These are phyloP conservation scores for Fusarium siculi DNA, from an alignment of 2,329 filamentous ascomycete genomes.

Conservation along the genomic window DNA sequence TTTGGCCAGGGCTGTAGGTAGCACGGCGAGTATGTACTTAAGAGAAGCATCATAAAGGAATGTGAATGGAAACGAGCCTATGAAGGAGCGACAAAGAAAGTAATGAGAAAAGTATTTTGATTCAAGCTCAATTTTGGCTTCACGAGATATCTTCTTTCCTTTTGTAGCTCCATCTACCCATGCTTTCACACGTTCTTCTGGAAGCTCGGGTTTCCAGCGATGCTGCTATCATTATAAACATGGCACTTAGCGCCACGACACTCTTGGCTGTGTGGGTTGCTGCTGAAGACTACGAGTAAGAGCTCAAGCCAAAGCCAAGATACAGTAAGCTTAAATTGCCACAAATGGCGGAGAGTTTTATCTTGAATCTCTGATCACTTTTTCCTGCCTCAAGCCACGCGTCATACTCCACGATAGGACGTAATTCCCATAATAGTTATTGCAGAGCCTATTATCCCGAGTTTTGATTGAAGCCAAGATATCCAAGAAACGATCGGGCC, in stretches of 20 bases:
- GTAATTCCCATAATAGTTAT: neutral
- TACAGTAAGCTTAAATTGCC: neutral
- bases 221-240: neutral
- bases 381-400: too few species aligned
- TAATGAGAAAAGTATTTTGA: neutral
- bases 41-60: neutral
- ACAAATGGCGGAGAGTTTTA: neutral
- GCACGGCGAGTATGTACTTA: neutral
- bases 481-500: neutral
- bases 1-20: slow-evolving; percentile 28
- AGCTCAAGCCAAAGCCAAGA: neutral
- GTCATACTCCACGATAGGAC: too few species aligned
- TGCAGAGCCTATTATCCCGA: neutral
- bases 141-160: neutral
- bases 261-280: neutral
- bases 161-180: neutral
- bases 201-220: too few species aligned
- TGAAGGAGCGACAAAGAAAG: neutral
- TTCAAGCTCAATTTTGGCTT: too few species aligned
- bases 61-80: neutral
- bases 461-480: neutral
- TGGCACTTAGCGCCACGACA: neutral
- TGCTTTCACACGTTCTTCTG: neutral
- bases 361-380: neutral
- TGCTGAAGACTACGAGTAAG: neutral